Percentiles rank a stretch among this genome's conserved stretches.
These are phyloP conservation scores for Neophaeococcomyces aloes DNA, from an alignment of 2,329 filamentous ascomycete species.

Conservation along the genomic window DNA sequence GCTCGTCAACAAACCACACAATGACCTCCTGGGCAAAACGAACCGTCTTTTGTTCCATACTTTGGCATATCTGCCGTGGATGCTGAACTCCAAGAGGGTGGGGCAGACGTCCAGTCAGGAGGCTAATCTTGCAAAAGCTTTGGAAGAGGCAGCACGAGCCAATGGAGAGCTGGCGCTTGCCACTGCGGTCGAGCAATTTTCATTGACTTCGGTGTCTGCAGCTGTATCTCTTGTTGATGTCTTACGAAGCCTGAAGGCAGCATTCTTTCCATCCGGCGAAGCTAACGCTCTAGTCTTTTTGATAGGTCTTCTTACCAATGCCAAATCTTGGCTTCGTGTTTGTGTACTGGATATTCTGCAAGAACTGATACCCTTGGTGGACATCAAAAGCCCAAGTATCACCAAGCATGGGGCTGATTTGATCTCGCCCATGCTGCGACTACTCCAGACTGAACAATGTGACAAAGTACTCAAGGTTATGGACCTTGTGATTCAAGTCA, in stretches of 20 bases:
- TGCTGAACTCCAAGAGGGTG: conserved; percentile 66
- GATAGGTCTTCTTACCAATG: conserved; percentile 84
- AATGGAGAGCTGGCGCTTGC: background rate
- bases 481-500: conserved; percentile 91
- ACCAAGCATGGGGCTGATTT: conserved; percentile 86
- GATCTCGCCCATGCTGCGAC: conserved; percentile 78
- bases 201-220: background rate
- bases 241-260: conserved; percentile 61
- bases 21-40: conserved; percentile 69
- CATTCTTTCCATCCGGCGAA: conserved; percentile 73
- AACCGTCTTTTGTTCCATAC: conserved; percentile 72
- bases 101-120: conserved; percentile 38
- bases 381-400: conserved; percentile 86
- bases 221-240: conserved; percentile 61
- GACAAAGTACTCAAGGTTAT: conserved; percentile 84
- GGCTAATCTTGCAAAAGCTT: conserved; percentile 38
- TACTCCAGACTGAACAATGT: conserved; percentile 87
- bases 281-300: conserved; percentile 80
- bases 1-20: conserved; percentile 67
- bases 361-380: conserved; percentile 74
- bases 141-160: background rate
- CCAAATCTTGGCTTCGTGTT: conserved; percentile 76
- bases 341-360: conserved; percentile 88
- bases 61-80: conserved; percentile 84
- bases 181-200: background rate